These are phyloP conservation scores for Dendrobium catenatum DNA, from an alignment of 106 monocot species.

Conservation along the genomic window DNA sequence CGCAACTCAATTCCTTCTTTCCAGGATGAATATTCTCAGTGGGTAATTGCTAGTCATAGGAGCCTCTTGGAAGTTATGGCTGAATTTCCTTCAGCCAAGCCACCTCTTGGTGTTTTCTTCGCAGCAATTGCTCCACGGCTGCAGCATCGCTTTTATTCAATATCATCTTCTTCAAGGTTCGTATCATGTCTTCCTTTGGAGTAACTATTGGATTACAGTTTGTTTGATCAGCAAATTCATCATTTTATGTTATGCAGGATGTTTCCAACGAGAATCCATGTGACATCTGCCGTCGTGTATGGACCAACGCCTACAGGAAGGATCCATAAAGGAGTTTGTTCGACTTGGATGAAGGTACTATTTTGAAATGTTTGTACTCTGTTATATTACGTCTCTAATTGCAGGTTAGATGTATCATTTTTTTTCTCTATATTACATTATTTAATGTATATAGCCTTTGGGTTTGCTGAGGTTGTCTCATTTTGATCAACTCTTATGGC, in stretches of 20 bases:
- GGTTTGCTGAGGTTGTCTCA: no score
- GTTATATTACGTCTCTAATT: background rate
- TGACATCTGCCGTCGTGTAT: slow-evolving; percentile 84
- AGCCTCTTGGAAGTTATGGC: slow-evolving; percentile 76
- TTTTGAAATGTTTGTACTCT: background rate
- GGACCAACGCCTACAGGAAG: slow-evolving; percentile 88
- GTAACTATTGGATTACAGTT: background rate
- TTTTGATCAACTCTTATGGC: no score
- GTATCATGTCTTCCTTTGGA: background rate
- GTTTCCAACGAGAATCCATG: slow-evolving; percentile 78
- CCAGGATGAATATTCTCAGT: slow-evolving; percentile 77
- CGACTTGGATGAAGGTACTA: slow-evolving; percentile 96
- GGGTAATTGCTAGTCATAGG: slow-evolving; percentile 68
- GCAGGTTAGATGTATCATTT: background rate
- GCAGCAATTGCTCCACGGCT: slow-evolving; percentile 65
- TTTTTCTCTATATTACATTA: no score
- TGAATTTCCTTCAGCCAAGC: slow-evolving; percentile 61
- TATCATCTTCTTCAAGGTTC: slow-evolving; percentile 72
- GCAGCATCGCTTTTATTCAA: slow-evolving; percentile 79
- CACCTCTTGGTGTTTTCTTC: slow-evolving; percentile 73
- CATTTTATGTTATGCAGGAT: slow-evolving; percentile 33
- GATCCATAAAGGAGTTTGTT: slow-evolving; percentile 90
- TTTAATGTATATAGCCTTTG: no score
- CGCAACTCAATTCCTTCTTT: slow-evolving; percentile 1
- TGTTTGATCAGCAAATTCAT: background rate